phyloP scores from a whole-genome alignment of 192 early-diverging fungal species.

The Blastocladiella britannica region DNA sequence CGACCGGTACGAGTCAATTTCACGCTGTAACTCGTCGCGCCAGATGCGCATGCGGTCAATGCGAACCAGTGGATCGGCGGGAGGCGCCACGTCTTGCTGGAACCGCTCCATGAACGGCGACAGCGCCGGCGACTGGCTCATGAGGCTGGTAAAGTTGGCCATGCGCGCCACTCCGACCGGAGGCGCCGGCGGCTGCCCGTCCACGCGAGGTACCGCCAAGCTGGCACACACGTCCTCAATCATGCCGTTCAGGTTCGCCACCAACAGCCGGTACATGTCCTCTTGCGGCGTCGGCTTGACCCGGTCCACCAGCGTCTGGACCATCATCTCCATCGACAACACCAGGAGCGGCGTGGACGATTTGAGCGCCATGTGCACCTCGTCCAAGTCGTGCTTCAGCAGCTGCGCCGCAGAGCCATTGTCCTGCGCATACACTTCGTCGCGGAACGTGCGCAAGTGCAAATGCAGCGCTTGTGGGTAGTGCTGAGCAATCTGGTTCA shows the following conservation, averaged over 20 bases:
- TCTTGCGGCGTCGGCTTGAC: constrained; percentile 89
- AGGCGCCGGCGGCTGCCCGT: too few species aligned
- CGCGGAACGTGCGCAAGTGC: constrained; percentile 73
- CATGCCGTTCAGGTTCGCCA: constrained; percentile 65
- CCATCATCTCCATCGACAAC: constrained; percentile 94
- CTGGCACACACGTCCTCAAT: neutral
- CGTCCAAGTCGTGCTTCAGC: constrained; percentile 53
- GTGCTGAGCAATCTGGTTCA: constrained; percentile 84
- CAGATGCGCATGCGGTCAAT: constrained; percentile 73
- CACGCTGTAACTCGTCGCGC: constrained; percentile 78
- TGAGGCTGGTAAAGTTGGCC: neutral
- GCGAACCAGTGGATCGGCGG: constrained; percentile 63
- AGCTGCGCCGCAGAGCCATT: constrained; percentile 18
- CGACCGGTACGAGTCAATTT: constrained; percentile 57
- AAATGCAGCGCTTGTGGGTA: constrained; percentile 81
- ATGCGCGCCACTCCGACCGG: neutral
- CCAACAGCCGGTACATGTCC: constrained; percentile 90
- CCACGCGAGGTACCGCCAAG: too few species aligned
- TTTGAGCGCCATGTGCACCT: constrained; percentile 85
- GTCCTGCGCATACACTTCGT: constrained; percentile 56
- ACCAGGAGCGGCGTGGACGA: constrained; percentile 83
- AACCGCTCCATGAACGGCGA: constrained; percentile 40
- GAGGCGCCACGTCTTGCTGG: constrained; percentile 66
- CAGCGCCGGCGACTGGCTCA: neutral
- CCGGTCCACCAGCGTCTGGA: constrained; percentile 84